These are phyloP conservation scores for Litchi chinensis DNA, from an alignment of 345 rosid species.

Conservation along the genomic window DNA sequence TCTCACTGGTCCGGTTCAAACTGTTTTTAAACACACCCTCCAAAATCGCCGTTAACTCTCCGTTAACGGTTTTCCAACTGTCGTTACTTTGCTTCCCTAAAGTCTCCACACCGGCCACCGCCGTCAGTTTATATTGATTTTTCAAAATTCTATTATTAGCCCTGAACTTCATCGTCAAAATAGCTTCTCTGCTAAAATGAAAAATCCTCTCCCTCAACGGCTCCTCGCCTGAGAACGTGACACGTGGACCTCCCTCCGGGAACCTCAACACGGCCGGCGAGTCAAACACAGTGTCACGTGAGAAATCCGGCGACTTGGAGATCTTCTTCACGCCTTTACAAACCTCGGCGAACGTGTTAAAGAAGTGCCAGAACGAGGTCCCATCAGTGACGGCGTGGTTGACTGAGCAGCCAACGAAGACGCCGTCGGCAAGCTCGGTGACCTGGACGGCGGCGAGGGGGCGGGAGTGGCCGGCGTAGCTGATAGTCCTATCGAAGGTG, in stretches of 20 bases:
- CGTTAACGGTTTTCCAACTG: constrained; percentile 49
- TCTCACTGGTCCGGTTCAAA: constrained; percentile 50
- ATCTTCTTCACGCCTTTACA: constrained; percentile 60
- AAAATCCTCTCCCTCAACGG: constrained; percentile 84
- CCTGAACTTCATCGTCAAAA: constrained; percentile 59
- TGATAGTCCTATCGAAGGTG: constrained; percentile 64
- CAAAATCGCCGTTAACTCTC: constrained; percentile 40
- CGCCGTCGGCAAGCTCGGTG: constrained; percentile 73
- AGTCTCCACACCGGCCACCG: constrained; percentile 34
- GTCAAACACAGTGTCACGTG: constrained; percentile 61
- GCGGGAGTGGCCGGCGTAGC: constrained; percentile 74
- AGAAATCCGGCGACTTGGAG: constrained; percentile 65
- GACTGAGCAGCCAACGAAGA: constrained; percentile 77
- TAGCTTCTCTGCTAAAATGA: constrained; percentile 78
- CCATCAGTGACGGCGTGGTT: constrained; percentile 93
- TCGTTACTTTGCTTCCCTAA: constrained; percentile 58
- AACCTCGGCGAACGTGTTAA: constrained; percentile 80
- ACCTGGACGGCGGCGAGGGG: constrained; percentile 84
- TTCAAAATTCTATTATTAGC: constrained; percentile 40
- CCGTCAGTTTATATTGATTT: neutral
- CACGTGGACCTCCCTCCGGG: constrained; percentile 78
- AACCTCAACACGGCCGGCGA: constrained; percentile 63
- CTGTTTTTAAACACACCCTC: constrained; percentile 19
- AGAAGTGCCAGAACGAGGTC: constrained; percentile 95
- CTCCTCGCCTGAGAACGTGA: constrained; percentile 67